phyloP scores from a whole-genome alignment of 164 flowering plant species.

The Stephania yunnanensis region DNA sequence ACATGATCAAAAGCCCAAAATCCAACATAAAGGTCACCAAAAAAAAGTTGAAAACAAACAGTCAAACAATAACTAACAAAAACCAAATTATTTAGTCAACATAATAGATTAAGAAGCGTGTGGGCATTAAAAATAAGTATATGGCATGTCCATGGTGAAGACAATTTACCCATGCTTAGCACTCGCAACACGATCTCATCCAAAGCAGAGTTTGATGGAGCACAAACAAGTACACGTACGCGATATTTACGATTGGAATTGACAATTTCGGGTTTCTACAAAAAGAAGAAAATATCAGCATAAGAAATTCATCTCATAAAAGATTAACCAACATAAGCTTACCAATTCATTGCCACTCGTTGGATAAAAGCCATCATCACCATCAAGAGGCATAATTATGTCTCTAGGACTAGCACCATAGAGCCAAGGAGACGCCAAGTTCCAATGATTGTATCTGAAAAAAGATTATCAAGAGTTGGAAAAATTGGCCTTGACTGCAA shows the following conservation, averaged over 20 bases:
- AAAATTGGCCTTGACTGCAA: background rate
- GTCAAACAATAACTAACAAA: background rate
- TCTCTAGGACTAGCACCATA: conserved; percentile 71
- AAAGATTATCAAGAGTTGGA: conserved; percentile 3
- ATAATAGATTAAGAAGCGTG: background rate
- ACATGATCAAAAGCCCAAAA: background rate
- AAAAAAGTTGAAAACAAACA: background rate
- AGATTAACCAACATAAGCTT: conserved; percentile 12
- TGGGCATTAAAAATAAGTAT: background rate
- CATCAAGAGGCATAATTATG: conserved; percentile 63
- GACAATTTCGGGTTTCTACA: conserved; percentile 89
- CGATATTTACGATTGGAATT: conserved; percentile 85
- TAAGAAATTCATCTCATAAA: background rate
- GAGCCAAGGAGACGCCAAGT: conserved; percentile 87
- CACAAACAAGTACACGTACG: conserved; percentile 91
- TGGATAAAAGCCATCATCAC: conserved; percentile 91
- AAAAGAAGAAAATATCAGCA: background rate
- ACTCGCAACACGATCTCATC: conserved; percentile 98
- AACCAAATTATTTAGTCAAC: background rate
- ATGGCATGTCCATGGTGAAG: conserved; percentile 2
- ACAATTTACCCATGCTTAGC: conserved; percentile 48
- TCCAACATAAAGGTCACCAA: background rate
- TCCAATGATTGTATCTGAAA: conserved; percentile 70
- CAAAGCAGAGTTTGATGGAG: conserved; percentile 97
- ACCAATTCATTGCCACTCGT: conserved; percentile 89